phyloP scores from a whole-genome alignment of 257 asterid genomes.

The Haberlea rhodopensis region DNA sequence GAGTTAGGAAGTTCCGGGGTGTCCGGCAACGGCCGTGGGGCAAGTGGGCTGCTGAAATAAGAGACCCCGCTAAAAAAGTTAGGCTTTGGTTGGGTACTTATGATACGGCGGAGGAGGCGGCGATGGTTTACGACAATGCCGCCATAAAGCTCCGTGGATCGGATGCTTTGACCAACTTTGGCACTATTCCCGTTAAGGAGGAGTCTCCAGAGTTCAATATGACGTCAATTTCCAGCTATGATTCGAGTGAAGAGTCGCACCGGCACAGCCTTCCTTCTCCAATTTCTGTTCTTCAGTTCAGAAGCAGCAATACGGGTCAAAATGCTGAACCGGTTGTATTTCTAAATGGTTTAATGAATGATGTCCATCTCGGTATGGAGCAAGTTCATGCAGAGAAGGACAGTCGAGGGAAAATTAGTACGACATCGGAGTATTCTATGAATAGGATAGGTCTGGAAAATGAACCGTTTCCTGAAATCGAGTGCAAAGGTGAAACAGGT shows the following conservation, averaged over 20 bases:
- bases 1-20: conserved; percentile 52
- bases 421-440: neutral
- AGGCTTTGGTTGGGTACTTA: conserved; percentile 74
- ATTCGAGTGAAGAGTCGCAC: neutral
- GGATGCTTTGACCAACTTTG: conserved; percentile 36
- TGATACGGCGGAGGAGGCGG: conserved; percentile 76
- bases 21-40: conserved; percentile 82
- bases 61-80: conserved; percentile 49
- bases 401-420: too few relatives aligned
- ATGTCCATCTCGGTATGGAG: neutral
- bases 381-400: too few relatives aligned
- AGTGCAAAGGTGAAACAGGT: neutral
- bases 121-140: conserved; percentile 71
- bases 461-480: neutral
- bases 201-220: neutral
- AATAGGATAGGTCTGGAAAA: neutral
- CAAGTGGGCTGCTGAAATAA: conserved; percentile 70
- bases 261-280: neutral
- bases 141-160: conserved; percentile 68
- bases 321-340: neutral
- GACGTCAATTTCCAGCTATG: neutral
- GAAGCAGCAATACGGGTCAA: neutral
- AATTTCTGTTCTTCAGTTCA: neutral
- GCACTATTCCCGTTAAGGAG: neutral
- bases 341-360: neutral